phyloP scores from a whole-genome alignment of 805 yeast species.

The Candida endomychidarum region DNA sequence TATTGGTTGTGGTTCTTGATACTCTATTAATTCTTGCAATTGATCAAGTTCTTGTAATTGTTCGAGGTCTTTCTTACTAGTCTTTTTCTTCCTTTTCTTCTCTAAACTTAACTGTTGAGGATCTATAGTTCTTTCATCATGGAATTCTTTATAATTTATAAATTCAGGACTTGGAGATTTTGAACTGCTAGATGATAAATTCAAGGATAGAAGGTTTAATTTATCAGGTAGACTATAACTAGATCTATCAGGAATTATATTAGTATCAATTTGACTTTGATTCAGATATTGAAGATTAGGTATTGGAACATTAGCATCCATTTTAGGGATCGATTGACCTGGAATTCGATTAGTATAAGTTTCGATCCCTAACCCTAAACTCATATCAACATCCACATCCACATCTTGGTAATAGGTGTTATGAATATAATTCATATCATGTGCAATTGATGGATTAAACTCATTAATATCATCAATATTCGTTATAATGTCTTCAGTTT shows the following conservation, averaged over 20 bases:
- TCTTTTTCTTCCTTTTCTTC: conserved; percentile 1
- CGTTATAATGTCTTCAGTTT: conserved; percentile 4
- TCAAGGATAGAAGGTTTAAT: conserved; percentile 14
- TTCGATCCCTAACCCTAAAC: conserved; percentile 1
- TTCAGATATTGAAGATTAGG: too few relatives aligned
- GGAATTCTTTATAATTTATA: conserved; percentile 10
- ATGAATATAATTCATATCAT: conserved; percentile 7
- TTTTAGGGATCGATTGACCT: too few relatives aligned
- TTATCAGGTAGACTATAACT: conserved; percentile 17
- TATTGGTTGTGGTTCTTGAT: conserved; percentile 3
- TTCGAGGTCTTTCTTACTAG: background rate
- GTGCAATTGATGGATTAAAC: background rate
- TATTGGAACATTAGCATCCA: too few relatives aligned
- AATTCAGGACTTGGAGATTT: conserved; percentile 19
- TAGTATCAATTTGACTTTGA: background rate
- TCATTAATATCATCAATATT: conserved; percentile 2
- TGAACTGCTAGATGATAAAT: conserved; percentile 9
- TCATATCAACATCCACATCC: conserved; percentile 3
- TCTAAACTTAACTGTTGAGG: conserved; percentile 27
- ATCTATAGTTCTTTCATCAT: conserved; percentile 29
- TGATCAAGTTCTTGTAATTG: conserved; percentile 1
- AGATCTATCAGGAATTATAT: conserved; percentile 4
- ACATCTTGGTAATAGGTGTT: conserved; percentile 3
- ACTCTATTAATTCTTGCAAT: background rate
- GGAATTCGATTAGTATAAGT: background rate